Evolutionary conservation across 176 grass and related monocot species (phyloP), one percentile per base, ranked within the genome.

Genomic region (Elymus sibiricus): DNA sequence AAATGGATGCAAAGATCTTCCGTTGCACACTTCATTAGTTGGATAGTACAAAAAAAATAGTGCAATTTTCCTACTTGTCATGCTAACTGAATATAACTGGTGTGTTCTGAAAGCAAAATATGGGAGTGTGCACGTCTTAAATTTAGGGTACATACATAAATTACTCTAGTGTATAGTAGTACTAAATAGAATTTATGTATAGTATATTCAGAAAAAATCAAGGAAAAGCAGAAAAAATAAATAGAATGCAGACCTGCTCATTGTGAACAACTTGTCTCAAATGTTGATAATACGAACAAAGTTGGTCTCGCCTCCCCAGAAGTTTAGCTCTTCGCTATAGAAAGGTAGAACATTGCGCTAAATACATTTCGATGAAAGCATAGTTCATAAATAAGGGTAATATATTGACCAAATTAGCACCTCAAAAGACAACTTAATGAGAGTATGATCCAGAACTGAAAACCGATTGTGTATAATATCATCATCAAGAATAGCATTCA

Each of bases 281-380:
- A 27, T 42, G 16, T 83, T 60, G 16, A 24, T 3, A 60, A 83
- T 72, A 83, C 40, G 2, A 72, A 32, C 4, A 10, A 60, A 72
- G 34, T 4, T 28, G 81, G 40, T 83, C n/a, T 70, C 8, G 24
- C 51, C 37, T 53, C 59, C 25, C 10, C 47, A 83, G 25, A 72
- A 83, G 67, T 72, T 60, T 60, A 56, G 49, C 32, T 83, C 81
- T 71, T 82, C 67, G 66, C 81, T 83, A 64, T 49, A 81, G 42
- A 31, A 32, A 27, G 39, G 17, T 65, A 80, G 24, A 66, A 49
- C 47, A 11, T 32, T 67, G 16, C 47, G 32, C 67, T 13, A 28
- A 49, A n/a, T 25, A 59, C 22, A 31, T 67, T 81, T 22, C 21
- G 40, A 67, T 80, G 62, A 80, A 66, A 81, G 49, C 32, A 66